Base-by-base conservation (phyloP, 2,329 filamentous ascomycete genomes). In the Podosphaera fusca region DNA sequence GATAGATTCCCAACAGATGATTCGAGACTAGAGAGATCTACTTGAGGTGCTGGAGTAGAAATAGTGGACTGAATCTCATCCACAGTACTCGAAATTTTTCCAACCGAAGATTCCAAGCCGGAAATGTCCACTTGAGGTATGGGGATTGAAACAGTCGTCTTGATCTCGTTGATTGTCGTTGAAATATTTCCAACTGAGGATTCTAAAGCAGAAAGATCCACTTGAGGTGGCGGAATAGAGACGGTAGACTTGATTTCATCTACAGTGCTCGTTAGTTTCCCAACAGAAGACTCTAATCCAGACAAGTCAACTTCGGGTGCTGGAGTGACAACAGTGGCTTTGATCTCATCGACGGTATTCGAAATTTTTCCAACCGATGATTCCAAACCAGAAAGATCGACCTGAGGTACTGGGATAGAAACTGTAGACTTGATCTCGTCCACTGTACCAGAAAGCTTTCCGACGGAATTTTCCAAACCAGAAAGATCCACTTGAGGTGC, bases 281-380 rank as follows among this genome's bases (percentile, higher is more conserved):
- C 58, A 4, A 62, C 50, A 3, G 60, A 59, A 9, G 60, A 34
- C 40, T 63, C 57, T 7, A 64, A 35, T 12, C 56, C 38, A 40
- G 62, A 56, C 7, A 64, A 54, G 55, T 64, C 63, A 7, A 58
- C 56, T 56, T 60, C 55, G n/a, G 52, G 35, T 14, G 35, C 52
- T 29, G 35, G 12, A 10, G 35, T 4, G 8, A 38, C 30, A 21
- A 57, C 56, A 14, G 42, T 33, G 35, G 47, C 21, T 21, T 59
- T 53, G 36, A 57, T 56, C 9, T 51, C 63, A 10, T 62, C 58
- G 14, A 62, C 46, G 1, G 58, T 59, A 14, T 51, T 46, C 10
- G 50, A 46, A 30, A 62, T 57, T 29, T 58, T 57, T 29, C 53
- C 54, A 6, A 62, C 58, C 0, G 60, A 57, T 29, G 57, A 42